Percentiles rank a stretch among this genome's conserved stretches.
Evolutionary conservation across 2,329 filamentous ascomycete genomes (phyloP).

Genomic region (Aschersonia sp.): DNA sequence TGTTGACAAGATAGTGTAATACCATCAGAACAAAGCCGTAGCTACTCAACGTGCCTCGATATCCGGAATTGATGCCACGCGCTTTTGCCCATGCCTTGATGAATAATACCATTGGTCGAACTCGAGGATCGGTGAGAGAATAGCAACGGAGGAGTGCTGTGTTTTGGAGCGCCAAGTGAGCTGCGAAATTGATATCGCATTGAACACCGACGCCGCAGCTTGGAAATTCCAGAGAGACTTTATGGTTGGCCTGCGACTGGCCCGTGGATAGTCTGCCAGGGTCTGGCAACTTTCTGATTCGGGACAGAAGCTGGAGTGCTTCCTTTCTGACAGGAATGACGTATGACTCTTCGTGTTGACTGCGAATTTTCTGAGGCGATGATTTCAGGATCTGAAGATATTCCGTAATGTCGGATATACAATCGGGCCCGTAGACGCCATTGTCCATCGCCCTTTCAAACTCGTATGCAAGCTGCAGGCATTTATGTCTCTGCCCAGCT

Average conservation of each 20-base stretch:
- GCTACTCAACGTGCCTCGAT: slow-evolving; percentile 72
- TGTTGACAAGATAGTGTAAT: slow-evolving; percentile 75
- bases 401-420: slow-evolving; percentile 22
- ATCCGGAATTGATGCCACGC: slow-evolving; percentile 74
- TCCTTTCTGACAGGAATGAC: slow-evolving; percentile 22
- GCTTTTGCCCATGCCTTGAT: slow-evolving; percentile 84
- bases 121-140: slow-evolving; percentile 61
- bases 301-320: slow-evolving; percentile 19
- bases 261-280: slow-evolving; percentile 35
- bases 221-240: slow-evolving; percentile 59
- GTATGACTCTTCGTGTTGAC: slow-evolving; percentile 6
- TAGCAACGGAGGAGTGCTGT: slow-evolving; percentile 74
- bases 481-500: slow-evolving; percentile 35
- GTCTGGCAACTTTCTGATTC: slow-evolving; percentile 30
- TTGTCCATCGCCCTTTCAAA: slow-evolving; percentile 38
- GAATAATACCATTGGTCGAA: slow-evolving; percentile 67
- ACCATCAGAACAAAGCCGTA: slow-evolving; percentile 92
- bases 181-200: slow-evolving; percentile 86
- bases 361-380: slow-evolving; percentile 12
- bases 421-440: slow-evolving; percentile 25
- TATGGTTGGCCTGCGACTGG: slow-evolving; percentile 37
- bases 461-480: slow-evolving; percentile 38
- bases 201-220: slow-evolving; percentile 67
- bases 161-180: slow-evolving; percentile 71
- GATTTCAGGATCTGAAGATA: slow-evolving; percentile 37